Evolutionary conservation across 129 eudicot species (phyloP), one percentile per base, ranked within the genome.

Genomic region (Chrysanthemum seticuspe): DNA sequence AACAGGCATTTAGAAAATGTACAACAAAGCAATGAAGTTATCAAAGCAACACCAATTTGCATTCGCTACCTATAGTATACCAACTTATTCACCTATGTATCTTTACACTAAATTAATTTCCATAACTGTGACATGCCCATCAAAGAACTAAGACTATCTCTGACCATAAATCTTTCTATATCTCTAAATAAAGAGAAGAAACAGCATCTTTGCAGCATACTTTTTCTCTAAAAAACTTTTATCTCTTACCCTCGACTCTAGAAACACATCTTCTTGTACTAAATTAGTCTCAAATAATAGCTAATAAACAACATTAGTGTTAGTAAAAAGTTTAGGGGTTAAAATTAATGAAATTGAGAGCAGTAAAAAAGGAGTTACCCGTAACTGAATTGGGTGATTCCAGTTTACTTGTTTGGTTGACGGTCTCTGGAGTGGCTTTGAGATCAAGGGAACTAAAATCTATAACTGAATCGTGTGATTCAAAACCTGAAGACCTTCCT

Each of bases 351-450:
- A 23, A 23, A 23, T 23, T 23, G 25, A 23, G 25, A 23, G 25
- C 21, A 19, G 21, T 19, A 19, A 19, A 19, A 19, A 19, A 19
- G 21, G 21, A 19, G 21, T 19, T 19, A 19, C 21, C 21, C 21
- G 72, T 76, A 74, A 40, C 47, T 40, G 47, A 40, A 40, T 78
- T 80, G 58, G 36, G 62, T 57, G 87, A 78, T 73, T 91, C 86
- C 67, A 79, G 87, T 59, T 89, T 81, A 63, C 88, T 86, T 0
- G 79, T 76, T 27, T 80, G 91, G 47, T 49, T 54, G 36, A 50
- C 62, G 0, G 71, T 67, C 62, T 81, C 78, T 12, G 76, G 73
- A 49, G 85, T 62, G 71, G 63, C 64, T 84, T 82, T 86, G n/a
- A 34, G 56, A 56, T 83, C 83, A 62, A 51, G 74, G 40, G 65